A percentile compares a stretch with the other conserved stretches of the same genome.
Conservation (phyloP, 495 filamentous ascomycete genomes). For the Penicillium salamii region DNA sequence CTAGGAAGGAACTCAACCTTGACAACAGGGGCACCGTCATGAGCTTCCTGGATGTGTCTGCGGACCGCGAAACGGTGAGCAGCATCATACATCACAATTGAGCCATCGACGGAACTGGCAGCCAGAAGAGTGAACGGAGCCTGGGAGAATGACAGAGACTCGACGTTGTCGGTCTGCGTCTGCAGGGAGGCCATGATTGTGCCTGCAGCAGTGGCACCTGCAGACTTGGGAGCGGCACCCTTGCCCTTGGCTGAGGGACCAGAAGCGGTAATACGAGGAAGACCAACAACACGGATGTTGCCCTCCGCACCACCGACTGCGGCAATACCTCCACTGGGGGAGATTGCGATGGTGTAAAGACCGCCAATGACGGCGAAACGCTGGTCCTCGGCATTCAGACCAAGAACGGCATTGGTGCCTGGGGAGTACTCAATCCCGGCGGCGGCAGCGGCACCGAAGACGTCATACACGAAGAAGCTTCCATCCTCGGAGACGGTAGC, state of each 20-base stretch:
- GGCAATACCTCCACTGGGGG: constrained; percentile 71
- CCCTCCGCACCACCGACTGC: constrained; percentile 88
- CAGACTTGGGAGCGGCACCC: constrained; percentile 24
- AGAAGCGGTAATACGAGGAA: constrained; percentile 63
- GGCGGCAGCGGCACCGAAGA: constrained; percentile 78
- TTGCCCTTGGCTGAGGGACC: constrained; percentile 29
- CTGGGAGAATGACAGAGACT: constrained; percentile 80
- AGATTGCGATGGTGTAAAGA: constrained; percentile 78
- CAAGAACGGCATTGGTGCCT: constrained; percentile 70
- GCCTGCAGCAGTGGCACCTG: constrained; percentile 64
- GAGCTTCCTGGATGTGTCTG: constrained; percentile 70
- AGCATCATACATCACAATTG: constrained; percentile 83
- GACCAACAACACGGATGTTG: constrained; percentile 74
- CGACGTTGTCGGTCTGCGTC: constrained; percentile 74
- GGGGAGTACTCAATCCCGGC: constrained; percentile 66
- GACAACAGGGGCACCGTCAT: constrained; percentile 81
- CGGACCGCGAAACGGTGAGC: constrained; percentile 79
- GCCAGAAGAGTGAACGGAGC: constrained; percentile 76
- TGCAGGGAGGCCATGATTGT: constrained; percentile 71
- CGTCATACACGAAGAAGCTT: constrained; percentile 89
- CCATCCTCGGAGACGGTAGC: constrained; percentile 88
- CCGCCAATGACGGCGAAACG: constrained; percentile 90
- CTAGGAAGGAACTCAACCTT: constrained; percentile 82
- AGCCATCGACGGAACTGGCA: constrained; percentile 85
- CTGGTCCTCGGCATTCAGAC: constrained; percentile 78